Evolutionary conservation across 2,329 filamentous ascomycete species (phyloP), one percentile per base, ranked within the genome.

Genomic region (Nannizzia gypsea): DNA sequence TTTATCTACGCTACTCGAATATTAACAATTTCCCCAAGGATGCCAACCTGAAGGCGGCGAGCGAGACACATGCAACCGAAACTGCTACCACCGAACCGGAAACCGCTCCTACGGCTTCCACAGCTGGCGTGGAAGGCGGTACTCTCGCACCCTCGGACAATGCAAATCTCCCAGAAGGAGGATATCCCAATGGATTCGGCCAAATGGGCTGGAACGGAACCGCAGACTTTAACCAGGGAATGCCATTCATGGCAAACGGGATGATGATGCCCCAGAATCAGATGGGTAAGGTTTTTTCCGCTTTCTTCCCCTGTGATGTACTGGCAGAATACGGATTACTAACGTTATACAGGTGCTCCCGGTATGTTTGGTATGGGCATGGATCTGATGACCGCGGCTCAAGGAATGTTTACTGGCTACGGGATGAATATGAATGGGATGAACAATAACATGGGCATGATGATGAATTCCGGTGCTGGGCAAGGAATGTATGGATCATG

Each of bases 361-460:
- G 88, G 84, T 70, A 91, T 93, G 87, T 78, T 86, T 66, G 83
- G 83, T 69, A 89, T 92, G 86, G 80, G 80, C 72, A 91, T 95
- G 88, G 87, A 92, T 77, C 74, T 73, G 64, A 77, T 77, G 75
- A 69, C 71, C 67, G 71, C 73, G 68, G 75, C 72, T 73, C 74
- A 76, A 67, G 75, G 75, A 66, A 78, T 77, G 73, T 76, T 75
- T 73, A 73, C 76, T 65, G 75, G 73, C 60, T 77, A 76, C 68
- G 75, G 74, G 66, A 90, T 92, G 87, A 82, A 82, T 74, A 93
- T 95, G 89, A 88, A 91, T 80, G 88, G 87, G 75, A 88, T 89
- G 85, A 86, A 67, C 66, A 68, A 82, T 80, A 82, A 84, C 79
- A 86, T 88, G 84, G 86, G 82, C 74, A 89, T 92, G 87, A 81